phyloP scores from a whole-genome alignment of 768 basidiomycete species.

The Fomitopsis serialis region DNA sequence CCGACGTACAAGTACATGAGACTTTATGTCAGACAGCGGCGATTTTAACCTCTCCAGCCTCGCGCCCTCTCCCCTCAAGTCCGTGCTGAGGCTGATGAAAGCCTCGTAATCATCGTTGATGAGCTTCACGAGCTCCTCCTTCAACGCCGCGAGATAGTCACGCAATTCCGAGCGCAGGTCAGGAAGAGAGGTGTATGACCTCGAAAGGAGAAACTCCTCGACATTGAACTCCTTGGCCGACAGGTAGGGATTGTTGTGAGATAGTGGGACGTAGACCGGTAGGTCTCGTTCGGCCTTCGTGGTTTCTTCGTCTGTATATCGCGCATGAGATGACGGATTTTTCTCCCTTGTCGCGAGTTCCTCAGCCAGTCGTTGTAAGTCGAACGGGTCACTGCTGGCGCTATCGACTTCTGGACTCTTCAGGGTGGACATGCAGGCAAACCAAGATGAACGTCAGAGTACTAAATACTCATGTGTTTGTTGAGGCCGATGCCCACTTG shows the following conservation, averaged over 20 bases:
- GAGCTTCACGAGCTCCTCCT: slow-evolving; percentile 90
- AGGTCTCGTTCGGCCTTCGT: slow-evolving; percentile 36
- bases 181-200: slow-evolving; percentile 78
- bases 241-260: slow-evolving; percentile 75
- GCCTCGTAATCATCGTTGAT: slow-evolving; percentile 99
- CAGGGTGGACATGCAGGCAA: slow-evolving; percentile 5
- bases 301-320: slow-evolving; percentile 4
- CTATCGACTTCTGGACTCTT: slow-evolving; percentile 7
- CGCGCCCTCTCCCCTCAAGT: slow-evolving; percentile 79
- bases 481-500: too few relatives aligned
- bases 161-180: slow-evolving; percentile 86
- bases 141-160: slow-evolving; percentile 75
- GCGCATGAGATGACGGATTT: neutral
- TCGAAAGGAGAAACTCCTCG: slow-evolving; percentile 83
- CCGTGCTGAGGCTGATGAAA: slow-evolving; percentile 93
- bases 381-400: slow-evolving; percentile 50
- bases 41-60: slow-evolving; percentile 61
- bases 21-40: slow-evolving; percentile 60
- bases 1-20: slow-evolving; percentile 60
- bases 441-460: neutral
- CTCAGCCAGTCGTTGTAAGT: slow-evolving; percentile 68
- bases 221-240: slow-evolving; percentile 67
- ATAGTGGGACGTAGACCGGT: slow-evolving; percentile 65
- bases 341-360: slow-evolving; percentile 39
- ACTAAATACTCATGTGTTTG: too few relatives aligned